Evolutionary conservation across 768 basidiomycete species (phyloP), one percentile per base, ranked within the genome.

Genomic region (Mycena amicta): DNA sequence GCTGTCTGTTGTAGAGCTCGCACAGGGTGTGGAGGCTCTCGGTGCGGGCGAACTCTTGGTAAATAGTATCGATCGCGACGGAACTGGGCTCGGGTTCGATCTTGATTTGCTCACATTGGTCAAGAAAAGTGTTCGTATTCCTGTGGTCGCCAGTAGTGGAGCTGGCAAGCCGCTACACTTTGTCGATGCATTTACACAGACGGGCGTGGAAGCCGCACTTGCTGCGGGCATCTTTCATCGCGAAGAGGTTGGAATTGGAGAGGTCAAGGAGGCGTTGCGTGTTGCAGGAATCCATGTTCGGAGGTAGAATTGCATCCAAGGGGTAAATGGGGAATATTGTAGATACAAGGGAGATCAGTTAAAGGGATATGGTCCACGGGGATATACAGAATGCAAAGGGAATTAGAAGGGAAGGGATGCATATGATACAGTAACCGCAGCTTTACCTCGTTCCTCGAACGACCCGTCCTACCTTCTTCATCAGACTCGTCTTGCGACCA

Each of bases 191-290:
- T 99, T 99, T 72, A 68, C 77, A 56, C 73, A 82, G 65, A 95
- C 94, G 3, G 81, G 76, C 3, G 94, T 88, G 2, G 95, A 96
- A 72, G 93, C 97, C 45, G 97, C 91, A 2, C 74, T 99, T 56
- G 97, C 97, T 11, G 97, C 97, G 12, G 97, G 97, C 1, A 97
- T 98, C 64, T 99, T 99, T 74, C 97, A 99, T 72, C 78, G 97
- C 29, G 83, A 80, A 46, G 91, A 98, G 71, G 96, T 99, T 3
- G 79, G 74, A 40, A 95, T 99, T 60, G 74, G 75, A 46, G 87
- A 90, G 50, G 90, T 98, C 55, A 99, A 98, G 75, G 72, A 74
- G 41, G 73, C 77, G 2, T 67, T 92, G 61, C 67, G 66, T 31
- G 66, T 61, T 4, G 78, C 78, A 13, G 74, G 75, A 0, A 80